A percentile compares a stretch with the other conserved stretches of the same genome.
Evolutionary conservation across 2,329 filamentous ascomycete genomes (phyloP).

Genomic region (Nigrograna mackinnonii): DNA sequence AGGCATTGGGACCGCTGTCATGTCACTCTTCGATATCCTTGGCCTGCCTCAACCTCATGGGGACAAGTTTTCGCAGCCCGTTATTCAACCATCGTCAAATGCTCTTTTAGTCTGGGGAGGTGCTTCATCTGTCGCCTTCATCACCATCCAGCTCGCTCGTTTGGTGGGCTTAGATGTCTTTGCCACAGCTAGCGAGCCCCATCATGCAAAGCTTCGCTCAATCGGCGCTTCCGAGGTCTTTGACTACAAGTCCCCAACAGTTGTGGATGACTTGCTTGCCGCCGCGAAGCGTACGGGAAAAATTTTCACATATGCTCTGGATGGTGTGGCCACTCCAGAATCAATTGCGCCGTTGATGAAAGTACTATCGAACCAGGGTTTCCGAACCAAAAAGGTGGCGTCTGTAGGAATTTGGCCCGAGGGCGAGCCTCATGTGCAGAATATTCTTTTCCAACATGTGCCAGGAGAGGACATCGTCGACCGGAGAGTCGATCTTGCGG

Average conservation of each 20-base stretch:
- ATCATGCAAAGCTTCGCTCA: constrained; percentile 5
- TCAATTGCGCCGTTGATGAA: no score
- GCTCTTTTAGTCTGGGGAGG: constrained; percentile 53
- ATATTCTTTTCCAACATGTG: no score
- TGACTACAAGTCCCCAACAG: constrained; percentile 4
- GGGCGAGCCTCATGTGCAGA: no score
- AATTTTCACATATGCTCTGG: no score
- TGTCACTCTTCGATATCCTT: constrained; percentile 37
- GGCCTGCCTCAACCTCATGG: constrained; percentile 39
- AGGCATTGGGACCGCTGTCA: constrained; percentile 41
- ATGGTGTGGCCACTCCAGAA: no score
- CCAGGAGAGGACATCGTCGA: no score
- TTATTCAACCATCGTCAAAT: constrained; percentile 1
- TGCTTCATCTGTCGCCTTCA: constrained; percentile 38
- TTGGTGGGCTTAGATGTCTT: constrained; percentile 39
- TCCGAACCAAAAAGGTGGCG: no score
- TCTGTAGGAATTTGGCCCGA: no score
- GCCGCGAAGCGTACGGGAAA: no score
- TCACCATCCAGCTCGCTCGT: constrained; percentile 42
- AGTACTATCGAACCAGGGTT: no score
- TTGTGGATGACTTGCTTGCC: no score
- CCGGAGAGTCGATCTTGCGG: no score
- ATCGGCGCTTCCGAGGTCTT: constrained; percentile 13
- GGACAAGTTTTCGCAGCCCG: constrained; percentile 14
- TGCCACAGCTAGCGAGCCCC: constrained; percentile 30